phyloP scores from a whole-genome alignment of 2,329 filamentous ascomycete genomes.

The Myotisia sp. region DNA sequence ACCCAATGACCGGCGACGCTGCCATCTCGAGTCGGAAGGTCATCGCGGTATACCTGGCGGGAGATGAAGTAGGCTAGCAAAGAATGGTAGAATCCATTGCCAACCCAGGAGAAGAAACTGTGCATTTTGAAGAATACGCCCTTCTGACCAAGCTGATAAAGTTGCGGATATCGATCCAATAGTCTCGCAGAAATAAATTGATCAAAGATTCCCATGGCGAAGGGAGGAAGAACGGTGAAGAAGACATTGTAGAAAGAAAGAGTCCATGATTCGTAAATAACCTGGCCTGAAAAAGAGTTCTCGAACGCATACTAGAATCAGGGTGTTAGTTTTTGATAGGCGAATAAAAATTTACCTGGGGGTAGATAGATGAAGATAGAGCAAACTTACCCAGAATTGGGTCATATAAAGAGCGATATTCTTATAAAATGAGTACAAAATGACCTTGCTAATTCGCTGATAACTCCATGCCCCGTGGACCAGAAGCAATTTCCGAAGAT shows the following conservation, averaged over 20 bases:
- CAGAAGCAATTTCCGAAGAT: conserved; percentile 78
- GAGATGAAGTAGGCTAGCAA: conserved; percentile 79
- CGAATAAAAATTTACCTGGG: background rate
- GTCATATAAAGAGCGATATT: conserved; percentile 98
- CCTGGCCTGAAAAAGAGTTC: conserved; percentile 93
- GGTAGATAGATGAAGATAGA: background rate
- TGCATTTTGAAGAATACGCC: conserved; percentile 88
- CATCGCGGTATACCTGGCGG: conserved; percentile 66
- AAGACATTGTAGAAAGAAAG: conserved; percentile 99
- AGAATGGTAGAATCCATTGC: conserved; percentile 91
- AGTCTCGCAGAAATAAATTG: conserved; percentile 92
- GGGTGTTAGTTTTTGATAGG: conserved; percentile 16
- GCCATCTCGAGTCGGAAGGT: conserved; percentile 65
- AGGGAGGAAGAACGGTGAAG: conserved; percentile 84
- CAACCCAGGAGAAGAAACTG: conserved; percentile 84
- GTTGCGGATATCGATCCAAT: conserved; percentile 86
- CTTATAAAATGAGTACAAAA: conserved; percentile 98
- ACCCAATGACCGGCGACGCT: conserved; percentile 87
- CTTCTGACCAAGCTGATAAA: conserved; percentile 85
- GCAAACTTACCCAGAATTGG: conserved; percentile 75
- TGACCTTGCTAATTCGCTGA: conserved; percentile 90
- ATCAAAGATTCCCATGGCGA: conserved; percentile 91
- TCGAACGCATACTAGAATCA: conserved; percentile 71
- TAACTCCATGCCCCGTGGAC: conserved; percentile 98
- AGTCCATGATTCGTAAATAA: conserved; percentile 99